phyloP scores from a whole-genome alignment of 2,329 filamentous ascomycete genomes.

The Penicillium sp. region DNA sequence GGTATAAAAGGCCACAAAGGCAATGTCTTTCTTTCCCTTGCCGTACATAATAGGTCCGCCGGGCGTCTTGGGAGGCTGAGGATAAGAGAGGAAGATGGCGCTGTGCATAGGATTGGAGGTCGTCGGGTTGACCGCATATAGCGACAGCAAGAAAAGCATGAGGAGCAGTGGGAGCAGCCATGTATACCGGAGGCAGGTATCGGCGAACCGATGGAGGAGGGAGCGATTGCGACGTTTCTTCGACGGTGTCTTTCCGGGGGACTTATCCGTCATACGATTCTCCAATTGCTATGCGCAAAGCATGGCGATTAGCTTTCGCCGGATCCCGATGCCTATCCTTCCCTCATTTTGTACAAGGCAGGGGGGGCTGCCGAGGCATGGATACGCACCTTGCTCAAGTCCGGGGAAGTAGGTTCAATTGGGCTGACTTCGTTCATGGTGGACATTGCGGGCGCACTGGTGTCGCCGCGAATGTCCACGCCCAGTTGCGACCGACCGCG shows the following conservation, averaged over 20 bases:
- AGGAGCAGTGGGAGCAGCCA: constrained; percentile 72
- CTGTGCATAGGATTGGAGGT: constrained; percentile 76
- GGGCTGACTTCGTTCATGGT: constrained; percentile 47
- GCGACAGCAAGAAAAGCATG: constrained; percentile 63
- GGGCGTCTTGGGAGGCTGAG: constrained; percentile 60
- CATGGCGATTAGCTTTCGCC: not conserved
- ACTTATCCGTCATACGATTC: constrained; percentile 32
- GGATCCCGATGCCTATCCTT: not conserved
- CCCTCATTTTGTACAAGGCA: not conserved
- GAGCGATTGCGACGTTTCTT: constrained; percentile 52
- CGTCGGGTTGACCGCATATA: constrained; percentile 76
- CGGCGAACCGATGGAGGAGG: constrained; percentile 49
- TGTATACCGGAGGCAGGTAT: constrained; percentile 55
- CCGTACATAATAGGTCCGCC: constrained; percentile 70
- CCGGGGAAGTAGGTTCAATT: constrained; percentile 35
- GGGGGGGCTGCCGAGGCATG: constrained; percentile 14
- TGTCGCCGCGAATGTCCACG: constrained; percentile 53
- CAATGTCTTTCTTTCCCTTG: constrained; percentile 84
- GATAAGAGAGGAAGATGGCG: constrained; percentile 91
- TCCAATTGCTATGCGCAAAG: constrained; percentile 26
- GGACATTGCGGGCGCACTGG: constrained; percentile 51
- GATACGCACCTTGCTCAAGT: constrained; percentile 36
- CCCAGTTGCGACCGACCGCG: constrained; percentile 51
- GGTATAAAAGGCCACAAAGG: constrained; percentile 87
- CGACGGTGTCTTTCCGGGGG: constrained; percentile 39